Percentiles rank a stretch among this genome's conserved stretches.
phyloP scores from a whole-genome alignment of 306 rosid genomes.

The Betula pendula region DNA sequence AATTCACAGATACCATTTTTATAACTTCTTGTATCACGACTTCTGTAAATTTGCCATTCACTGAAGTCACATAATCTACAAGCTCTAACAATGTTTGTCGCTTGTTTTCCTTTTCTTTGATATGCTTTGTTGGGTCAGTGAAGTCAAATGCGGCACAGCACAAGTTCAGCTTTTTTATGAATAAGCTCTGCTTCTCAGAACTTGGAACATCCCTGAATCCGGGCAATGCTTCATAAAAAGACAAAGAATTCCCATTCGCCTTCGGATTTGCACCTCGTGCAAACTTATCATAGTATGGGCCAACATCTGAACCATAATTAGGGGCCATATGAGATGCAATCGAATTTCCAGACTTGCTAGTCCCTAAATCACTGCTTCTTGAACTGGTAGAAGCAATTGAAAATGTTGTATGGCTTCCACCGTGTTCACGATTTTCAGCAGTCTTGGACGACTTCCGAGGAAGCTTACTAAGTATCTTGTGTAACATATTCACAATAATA shows the following conservation, averaged over 20 bases:
- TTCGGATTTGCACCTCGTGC: constrained; percentile 18
- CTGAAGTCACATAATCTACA: constrained; percentile 62
- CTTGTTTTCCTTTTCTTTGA: constrained; percentile 65
- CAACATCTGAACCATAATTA: constrained; percentile 33
- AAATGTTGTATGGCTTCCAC: constrained; percentile 41
- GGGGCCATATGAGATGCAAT: constrained; percentile 23
- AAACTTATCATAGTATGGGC: constrained; percentile 21
- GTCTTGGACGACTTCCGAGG: constrained; percentile 68
- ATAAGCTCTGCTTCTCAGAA: constrained; percentile 59
- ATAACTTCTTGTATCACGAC: constrained; percentile 46
- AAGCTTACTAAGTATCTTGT: constrained; percentile 55
- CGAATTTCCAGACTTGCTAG: constrained; percentile 26
- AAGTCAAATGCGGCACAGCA: constrained; percentile 59
- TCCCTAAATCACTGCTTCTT: constrained; percentile 40
- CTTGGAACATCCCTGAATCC: constrained; percentile 57
- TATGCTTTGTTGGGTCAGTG: constrained; percentile 49
- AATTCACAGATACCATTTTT: constrained; percentile 57
- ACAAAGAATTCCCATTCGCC: constrained; percentile 32
- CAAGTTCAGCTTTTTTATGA: constrained; percentile 51
- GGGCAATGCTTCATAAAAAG: constrained; percentile 51
- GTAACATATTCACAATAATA: not conserved
- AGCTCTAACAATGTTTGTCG: constrained; percentile 64
- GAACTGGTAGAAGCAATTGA: constrained; percentile 35
- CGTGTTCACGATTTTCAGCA: constrained; percentile 50
- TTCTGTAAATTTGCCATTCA: constrained; percentile 53